phyloP scores from a whole-genome alignment of 1,284 basidiomycete species.

The Wolfiporia cocos region DNA sequence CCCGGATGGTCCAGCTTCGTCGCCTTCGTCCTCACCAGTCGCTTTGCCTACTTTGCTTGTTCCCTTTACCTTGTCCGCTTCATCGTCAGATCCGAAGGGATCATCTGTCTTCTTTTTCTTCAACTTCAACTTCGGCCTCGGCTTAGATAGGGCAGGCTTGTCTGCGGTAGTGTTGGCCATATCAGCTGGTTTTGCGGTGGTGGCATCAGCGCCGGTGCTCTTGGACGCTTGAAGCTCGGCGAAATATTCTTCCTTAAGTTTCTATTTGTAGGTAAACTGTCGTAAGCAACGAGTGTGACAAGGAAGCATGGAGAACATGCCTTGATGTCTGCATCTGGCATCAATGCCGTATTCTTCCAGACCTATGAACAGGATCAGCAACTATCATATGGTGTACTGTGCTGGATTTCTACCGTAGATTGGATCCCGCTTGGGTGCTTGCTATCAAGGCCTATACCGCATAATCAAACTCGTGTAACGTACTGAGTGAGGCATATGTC shows the following conservation, averaged over 20 bases:
- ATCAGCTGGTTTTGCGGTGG: constrained; percentile 14
- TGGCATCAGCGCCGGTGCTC: constrained; percentile 18
- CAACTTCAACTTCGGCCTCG: constrained; percentile 35
- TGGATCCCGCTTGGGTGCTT: constrained; percentile 67
- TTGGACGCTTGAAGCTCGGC: constrained; percentile 32
- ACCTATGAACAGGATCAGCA: constrained; percentile 31
- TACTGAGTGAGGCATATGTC: neutral
- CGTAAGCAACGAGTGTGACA: neutral
- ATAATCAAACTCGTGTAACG: neutral
- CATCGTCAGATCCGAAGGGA: constrained; percentile 44
- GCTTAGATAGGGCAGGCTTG: constrained; percentile 9
- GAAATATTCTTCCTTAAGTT: constrained; percentile 53
- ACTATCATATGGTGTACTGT: neutral
- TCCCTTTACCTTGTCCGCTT: constrained; percentile 18
- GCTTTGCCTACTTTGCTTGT: constrained; percentile 30
- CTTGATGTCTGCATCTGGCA: constrained; percentile 57
- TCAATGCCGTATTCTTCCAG: constrained; percentile 57
- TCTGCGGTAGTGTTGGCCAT: constrained; percentile 19
- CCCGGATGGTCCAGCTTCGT: too few relatives aligned
- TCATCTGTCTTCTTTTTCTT: constrained; percentile 39
- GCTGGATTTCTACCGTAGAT: constrained; percentile 53
- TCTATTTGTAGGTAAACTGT: constrained; percentile 27
- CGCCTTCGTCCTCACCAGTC: constrained; percentile 17
- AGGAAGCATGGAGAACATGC: constrained; percentile 23
- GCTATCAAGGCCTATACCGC: constrained; percentile 53